Conservation (phyloP, 495 filamentous ascomycete genomes). For the Xylaria cubensis region DNA sequence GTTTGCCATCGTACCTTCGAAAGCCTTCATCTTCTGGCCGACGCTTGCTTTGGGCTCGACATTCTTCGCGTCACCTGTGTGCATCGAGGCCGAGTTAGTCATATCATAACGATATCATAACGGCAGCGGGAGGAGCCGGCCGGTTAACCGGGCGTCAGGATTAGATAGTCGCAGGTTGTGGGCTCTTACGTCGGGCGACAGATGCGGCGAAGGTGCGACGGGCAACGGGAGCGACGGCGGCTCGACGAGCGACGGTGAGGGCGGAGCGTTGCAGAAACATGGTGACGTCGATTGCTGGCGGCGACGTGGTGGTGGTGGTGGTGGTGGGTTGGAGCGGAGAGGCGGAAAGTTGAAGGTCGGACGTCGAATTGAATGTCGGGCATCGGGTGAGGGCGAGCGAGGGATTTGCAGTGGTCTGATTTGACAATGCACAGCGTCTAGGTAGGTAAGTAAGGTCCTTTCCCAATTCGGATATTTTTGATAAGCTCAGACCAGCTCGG, state of each 20-base stretch:
- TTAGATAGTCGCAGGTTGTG: constrained; percentile 19
- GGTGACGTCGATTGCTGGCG: constrained; percentile 42
- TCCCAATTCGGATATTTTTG: constrained; percentile 27
- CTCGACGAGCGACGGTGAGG: constrained; percentile 73
- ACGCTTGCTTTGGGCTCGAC: constrained; percentile 32
- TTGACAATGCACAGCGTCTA: constrained; percentile 34
- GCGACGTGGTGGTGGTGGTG: constrained; percentile 10
- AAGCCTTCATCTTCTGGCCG: constrained; percentile 37
- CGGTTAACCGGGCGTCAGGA: constrained; percentile 29
- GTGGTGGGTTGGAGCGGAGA: constrained; percentile 21
- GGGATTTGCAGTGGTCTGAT: constrained; percentile 44
- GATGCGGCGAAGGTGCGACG: constrained; percentile 65
- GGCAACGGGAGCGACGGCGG: constrained; percentile 64
- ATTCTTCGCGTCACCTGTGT: constrained; percentile 39
- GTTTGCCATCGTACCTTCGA: constrained; percentile 34
- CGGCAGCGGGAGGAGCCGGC: constrained; percentile 1
- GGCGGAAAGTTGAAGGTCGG: constrained; percentile 16
- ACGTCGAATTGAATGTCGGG: constrained; percentile 16
- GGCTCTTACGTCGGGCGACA: constrained; percentile 65
- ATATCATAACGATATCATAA: constrained; percentile 34
- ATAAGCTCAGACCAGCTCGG: background rate
- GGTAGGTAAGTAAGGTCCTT: constrained; percentile 31
- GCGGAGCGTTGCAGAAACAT: constrained; percentile 89
- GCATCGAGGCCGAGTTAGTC: constrained; percentile 23
- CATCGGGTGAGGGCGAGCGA: constrained; percentile 23